Base-by-base conservation (phyloP, 306 rosid genomes). In the Prunus salicina region DNA sequence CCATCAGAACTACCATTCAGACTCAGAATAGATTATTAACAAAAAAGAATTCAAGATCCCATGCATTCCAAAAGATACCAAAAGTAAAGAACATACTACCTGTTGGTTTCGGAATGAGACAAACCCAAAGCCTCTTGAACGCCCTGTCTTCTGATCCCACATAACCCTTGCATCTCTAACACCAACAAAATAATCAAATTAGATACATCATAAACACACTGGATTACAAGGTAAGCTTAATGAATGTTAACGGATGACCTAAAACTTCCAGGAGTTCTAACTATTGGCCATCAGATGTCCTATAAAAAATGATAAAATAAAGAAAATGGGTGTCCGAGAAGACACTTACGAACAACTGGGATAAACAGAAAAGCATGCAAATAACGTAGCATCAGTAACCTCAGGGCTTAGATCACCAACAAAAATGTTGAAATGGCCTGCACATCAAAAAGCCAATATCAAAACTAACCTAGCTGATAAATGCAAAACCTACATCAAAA, bases 121-220 rank as follows among this genome's bases (percentile, higher is more conserved):
- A 85, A 95, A 95, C 50, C 98, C 98, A 88, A 95, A 95, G 51
- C 98, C 98, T 87, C 98, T 89, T 25, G 98, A 95, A 18, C 97
- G 93, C 71, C 98, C 98, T 50, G 98, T 92, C 80, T 95, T 95
- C 80, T 92, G 98, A 87, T 95, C 98, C 98, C 98, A 95, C 98
- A 95, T 95, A 77, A 95, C 98, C 85, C 97, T 89, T 69, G 98
- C 98, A 86, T 95, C 98, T 30, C 98, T 95, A 82, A 78, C 69
- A 82, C 71, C 74, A 87, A 73, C 24, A 74, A 74, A 73, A 58
- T 12, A 76, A 51, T 50, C 46, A 67, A 69, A 64, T 34, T 53
- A 67, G 57, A 71, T 15, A 46, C 14, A 50, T 24, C 4, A 13
- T 18, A 7, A 24, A 51, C 38, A 9, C 16, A 58, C 30, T 5